These are phyloP conservation scores for Fusarium sp. DNA, from an alignment of 2,329 filamentous ascomycete genomes.

Conservation along the genomic window DNA sequence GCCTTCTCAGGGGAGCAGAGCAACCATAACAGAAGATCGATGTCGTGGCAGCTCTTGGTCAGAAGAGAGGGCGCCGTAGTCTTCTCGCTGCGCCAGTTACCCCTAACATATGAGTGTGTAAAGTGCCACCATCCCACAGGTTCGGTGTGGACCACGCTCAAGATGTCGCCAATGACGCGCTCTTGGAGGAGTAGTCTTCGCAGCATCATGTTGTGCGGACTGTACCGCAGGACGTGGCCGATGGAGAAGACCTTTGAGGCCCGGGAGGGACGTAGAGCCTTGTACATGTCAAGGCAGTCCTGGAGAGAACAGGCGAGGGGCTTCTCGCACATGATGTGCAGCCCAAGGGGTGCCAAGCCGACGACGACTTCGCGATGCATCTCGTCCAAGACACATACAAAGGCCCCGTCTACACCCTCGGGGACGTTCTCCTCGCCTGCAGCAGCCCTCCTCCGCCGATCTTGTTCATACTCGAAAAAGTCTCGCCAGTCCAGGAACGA, in stretches of 20 bases:
- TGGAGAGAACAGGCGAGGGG: conserved; percentile 82
- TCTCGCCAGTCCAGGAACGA: conserved; percentile 79
- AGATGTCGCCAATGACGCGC: conserved; percentile 81
- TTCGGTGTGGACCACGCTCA: conserved; percentile 91
- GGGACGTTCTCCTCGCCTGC: conserved; percentile 59
- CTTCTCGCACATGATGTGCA: conserved; percentile 97
- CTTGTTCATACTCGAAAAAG: conserved; percentile 78
- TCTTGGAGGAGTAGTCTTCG: conserved; percentile 81
- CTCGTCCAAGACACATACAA: conserved; percentile 82
- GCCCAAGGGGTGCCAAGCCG: conserved; percentile 72
- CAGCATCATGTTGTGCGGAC: conserved; percentile 88
- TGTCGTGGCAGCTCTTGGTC: conserved; percentile 96
- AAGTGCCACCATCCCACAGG: conserved; percentile 98
- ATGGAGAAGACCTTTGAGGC: conserved; percentile 78
- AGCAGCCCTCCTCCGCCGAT: conserved; percentile 65
- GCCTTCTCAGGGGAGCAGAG: conserved; percentile 75
- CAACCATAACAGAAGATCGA: conserved; percentile 93
- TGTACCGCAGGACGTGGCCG: conserved; percentile 93
- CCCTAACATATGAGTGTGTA: conserved; percentile 87
- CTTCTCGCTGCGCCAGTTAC: conserved; percentile 90
- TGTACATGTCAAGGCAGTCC: conserved; percentile 82
- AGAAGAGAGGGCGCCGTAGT: conserved; percentile 83
- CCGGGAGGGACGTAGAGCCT: conserved; percentile 57
- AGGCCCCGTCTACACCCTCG: conserved; percentile 69
- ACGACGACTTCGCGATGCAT: conserved; percentile 85